These are phyloP conservation scores for Echinosophora koreensis DNA, from an alignment of 306 rosid genomes.

Conservation along the genomic window DNA sequence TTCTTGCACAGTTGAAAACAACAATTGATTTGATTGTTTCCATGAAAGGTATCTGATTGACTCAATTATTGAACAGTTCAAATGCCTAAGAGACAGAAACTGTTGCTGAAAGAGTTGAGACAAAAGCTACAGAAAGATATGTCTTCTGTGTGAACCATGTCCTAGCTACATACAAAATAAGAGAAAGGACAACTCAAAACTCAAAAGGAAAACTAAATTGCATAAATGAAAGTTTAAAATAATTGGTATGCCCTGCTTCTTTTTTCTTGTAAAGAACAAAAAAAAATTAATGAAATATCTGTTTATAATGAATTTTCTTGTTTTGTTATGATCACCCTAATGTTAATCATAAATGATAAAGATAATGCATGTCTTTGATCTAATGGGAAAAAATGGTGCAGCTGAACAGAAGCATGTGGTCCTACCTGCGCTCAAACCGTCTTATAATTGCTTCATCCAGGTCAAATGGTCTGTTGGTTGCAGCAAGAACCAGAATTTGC, in stretches of 20 bases:
- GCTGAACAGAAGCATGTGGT: conserved; percentile 4
- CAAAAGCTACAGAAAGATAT: conserved; percentile 23
- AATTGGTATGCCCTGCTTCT: conserved; percentile 11
- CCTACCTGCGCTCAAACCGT: conserved; percentile 82
- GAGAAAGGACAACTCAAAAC: conserved; percentile 11
- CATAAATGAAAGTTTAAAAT: conserved; percentile 10
- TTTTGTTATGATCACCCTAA: not conserved
- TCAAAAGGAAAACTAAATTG: conserved; percentile 21
- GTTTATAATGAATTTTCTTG: conserved; percentile 6
- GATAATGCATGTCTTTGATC: not conserved
- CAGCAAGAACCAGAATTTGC: conserved; percentile 78
- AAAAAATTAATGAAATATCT: conserved; percentile 32
- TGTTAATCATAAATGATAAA: conserved; percentile 11
- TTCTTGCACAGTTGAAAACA: not conserved
- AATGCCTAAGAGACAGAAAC: not conserved
- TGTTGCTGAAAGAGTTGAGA: conserved; percentile 14
- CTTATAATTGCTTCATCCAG: conserved; percentile 92
- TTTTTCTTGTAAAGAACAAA: not conserved
- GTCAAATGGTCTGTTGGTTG: conserved; percentile 89
- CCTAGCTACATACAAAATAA: not conserved
- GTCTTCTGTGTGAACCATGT: conserved; percentile 14
- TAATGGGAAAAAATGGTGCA: conserved; percentile 5
- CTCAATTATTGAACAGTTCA: not conserved
- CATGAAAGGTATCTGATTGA: not conserved
- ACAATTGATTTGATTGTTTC: not conserved